Conservation (phyloP, 2,329 filamentous ascomycete genomes). For the Fusarium tjaetaba region DNA sequence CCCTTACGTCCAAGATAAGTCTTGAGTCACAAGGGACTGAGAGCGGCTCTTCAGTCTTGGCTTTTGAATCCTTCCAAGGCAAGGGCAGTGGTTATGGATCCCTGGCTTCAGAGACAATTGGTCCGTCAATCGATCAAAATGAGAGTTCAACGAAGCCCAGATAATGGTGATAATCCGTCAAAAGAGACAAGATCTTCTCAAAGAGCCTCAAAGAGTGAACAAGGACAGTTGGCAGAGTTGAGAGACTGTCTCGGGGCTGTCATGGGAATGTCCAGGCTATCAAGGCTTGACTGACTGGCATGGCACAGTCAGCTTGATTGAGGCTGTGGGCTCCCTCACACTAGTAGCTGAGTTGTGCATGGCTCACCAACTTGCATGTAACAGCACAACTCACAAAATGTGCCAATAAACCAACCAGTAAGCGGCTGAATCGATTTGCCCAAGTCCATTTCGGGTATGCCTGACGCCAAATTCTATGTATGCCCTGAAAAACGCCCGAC, state of each 20-base stretch:
- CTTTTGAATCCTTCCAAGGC: background rate
- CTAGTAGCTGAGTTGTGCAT: slow-evolving; percentile 7
- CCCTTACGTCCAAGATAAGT: slow-evolving; percentile 1
- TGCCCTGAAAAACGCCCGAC: slow-evolving; percentile 38
- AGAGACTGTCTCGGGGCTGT: background rate
- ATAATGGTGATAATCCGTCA: background rate
- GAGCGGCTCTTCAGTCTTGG: slow-evolving; percentile 3
- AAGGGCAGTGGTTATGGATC: background rate
- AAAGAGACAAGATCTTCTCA: background rate
- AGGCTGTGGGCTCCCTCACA: slow-evolving; percentile 19
- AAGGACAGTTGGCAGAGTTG: background rate
- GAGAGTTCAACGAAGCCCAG: background rate
- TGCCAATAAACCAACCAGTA: slow-evolving; percentile 7
- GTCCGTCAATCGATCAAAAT: background rate
- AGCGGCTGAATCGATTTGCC: background rate
- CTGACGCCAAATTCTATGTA: slow-evolving; percentile 13
- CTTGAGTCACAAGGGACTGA: background rate
- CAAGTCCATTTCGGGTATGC: slow-evolving; percentile 12
- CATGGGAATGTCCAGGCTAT: background rate
- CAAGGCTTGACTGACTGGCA: slow-evolving; percentile 8
- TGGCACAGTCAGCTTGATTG: slow-evolving; percentile 2
- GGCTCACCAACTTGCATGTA: background rate
- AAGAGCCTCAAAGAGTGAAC: background rate
- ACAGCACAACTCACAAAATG: background rate
- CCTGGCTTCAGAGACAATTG: background rate